Conservation (phyloP, 352 stramenopile genomes). For the Pythium rishiriense region DNA sequence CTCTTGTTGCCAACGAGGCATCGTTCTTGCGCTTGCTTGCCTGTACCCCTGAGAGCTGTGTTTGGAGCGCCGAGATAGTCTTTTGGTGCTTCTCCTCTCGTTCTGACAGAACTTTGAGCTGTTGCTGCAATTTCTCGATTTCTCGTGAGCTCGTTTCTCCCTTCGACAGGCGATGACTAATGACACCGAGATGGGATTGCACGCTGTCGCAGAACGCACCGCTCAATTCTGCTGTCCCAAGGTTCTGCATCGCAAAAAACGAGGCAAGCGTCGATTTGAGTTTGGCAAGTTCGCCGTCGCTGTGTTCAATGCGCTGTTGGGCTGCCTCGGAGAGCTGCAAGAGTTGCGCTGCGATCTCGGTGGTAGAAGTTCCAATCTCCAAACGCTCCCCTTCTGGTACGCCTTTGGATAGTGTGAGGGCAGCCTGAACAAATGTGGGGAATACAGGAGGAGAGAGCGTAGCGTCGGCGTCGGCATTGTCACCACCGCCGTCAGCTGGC, state of each 20-base stretch:
- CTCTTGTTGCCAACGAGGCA: slow-evolving; percentile 26
- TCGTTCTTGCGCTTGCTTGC: slow-evolving; percentile 30
- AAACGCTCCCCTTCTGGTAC: background rate
- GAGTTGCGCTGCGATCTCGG: slow-evolving; percentile 28
- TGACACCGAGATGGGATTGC: slow-evolving; percentile 8
- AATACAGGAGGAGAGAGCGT: slow-evolving; percentile 17
- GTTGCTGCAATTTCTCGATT: slow-evolving; percentile 7
- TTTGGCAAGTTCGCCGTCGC: slow-evolving; percentile 1
- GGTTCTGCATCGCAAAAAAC: slow-evolving; percentile 33
- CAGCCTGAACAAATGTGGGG: slow-evolving; percentile 26
- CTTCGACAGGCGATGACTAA: slow-evolving; percentile 27
- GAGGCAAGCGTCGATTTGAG: slow-evolving; percentile 26
- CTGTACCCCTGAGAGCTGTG: slow-evolving; percentile 27
- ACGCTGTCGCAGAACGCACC: slow-evolving; percentile 3
- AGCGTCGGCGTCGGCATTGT: background rate
- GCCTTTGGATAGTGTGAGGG: slow-evolving; percentile 16
- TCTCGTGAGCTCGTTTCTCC: slow-evolving; percentile 8
- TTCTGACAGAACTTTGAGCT: background rate
- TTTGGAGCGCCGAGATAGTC: slow-evolving; percentile 27
- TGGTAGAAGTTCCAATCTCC: slow-evolving; percentile 17
- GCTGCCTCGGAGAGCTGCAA: slow-evolving; percentile 25
- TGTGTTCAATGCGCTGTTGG: slow-evolving; percentile 5
- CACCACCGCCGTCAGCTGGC: background rate
- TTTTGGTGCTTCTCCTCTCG: slow-evolving; percentile 26
- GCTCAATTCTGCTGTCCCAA: slow-evolving; percentile 1